Base-by-base conservation (phyloP, 2,329 filamentous ascomycete species). In the Boeremia lycopersici region DNA sequence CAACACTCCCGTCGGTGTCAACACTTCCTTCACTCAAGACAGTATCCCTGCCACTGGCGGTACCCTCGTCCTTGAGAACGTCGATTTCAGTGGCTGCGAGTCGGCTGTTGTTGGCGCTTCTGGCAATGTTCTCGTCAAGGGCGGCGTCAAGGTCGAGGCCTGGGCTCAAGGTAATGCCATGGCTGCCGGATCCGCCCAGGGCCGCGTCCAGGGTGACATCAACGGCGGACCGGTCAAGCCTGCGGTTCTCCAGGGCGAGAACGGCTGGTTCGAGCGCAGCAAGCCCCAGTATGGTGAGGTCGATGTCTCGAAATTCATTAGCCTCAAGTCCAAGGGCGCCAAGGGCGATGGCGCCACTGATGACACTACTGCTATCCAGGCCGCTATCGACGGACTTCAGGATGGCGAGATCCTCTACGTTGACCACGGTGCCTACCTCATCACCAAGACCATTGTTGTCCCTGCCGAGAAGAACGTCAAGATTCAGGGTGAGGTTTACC, bases 401-500 rank as follows among this genome's bases (percentile, higher is more conserved):
- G 73, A 84, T 1, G 85, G 85, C 60, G 79, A 86, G 63, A 78
- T 88, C 42, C 79, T 87, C 15, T 87, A 85, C 75, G 86, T 86
- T 65, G 85, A 87, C 62, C 84, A 87, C 63, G 86, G 85, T 53
- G 81, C 83, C 23, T 88, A 88, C 70, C 68, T 86, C 30, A 78
- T 88, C 70, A 84, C 79, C 23, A 77, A 82, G 56, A 88, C 86
- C 5, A 75, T 88, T 69, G 80, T 79, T 48, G 78, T 88, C 2
- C 85, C 85, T 7, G 71, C 73, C 33, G 75, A 74, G 54, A 89
- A 89, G 79, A 84, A 91, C 69, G 86, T 93, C 78, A 89, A 88
- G 77, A 93, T 98, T 71, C 90, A 90, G 7, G 93, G 93, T 67
- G 92, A 97, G 77, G 87, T 96, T 71, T 96, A 91, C 90, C 89